Evolutionary conservation across 352 stramenopile genomes (phyloP), one percentile per base, ranked within the genome.

Genomic region (Phytopythium oedochilum): DNA sequence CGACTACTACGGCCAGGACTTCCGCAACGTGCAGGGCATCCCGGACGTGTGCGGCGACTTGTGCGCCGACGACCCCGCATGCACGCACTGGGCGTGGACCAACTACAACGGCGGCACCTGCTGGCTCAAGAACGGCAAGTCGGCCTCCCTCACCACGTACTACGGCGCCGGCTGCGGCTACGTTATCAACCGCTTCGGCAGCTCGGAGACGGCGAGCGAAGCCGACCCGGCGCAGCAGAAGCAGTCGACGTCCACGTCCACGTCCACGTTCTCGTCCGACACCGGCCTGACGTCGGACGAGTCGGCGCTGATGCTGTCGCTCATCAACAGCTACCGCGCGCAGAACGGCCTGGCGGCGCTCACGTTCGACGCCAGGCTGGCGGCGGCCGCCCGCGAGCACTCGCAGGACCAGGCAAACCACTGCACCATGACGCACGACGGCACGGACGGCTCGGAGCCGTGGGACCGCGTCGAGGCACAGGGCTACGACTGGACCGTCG

Each of bases 401-500:
- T 78, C 63, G 0, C 42, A 64, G 51, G 70, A 81, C 55, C 59
- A 72, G 57, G 68, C 66, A 0, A 65, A 17, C 9, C 57, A 74
- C 55, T 71, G 71, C 59, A 55, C 51, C 14, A 83, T 78, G 70
- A 73, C 53, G 8, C 73, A 83, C 68, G 71, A 54, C 4, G 66
- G 69, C 28, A 66, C 57, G 26, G 55, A 53, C 22, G 67, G 67
- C 17, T 67, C 61, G 8, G 64, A 66, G 7, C 61, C 71, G 31
- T 45, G 26, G 12, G 53, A 60, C 47, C 68, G 72, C 10, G 59
- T 86, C 26, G 68, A 67, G 45, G 61, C 57, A 2, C 56, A 80
- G 38, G 61, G 64, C 23, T 83, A 79, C 61, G 64, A 56, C 51
- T 83, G 71, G 59, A 68, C 51, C 39, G 68, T 39, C 47, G 74